Conservation (phyloP, 345 rosid species). For the Eucalyptus curtisii region DNA sequence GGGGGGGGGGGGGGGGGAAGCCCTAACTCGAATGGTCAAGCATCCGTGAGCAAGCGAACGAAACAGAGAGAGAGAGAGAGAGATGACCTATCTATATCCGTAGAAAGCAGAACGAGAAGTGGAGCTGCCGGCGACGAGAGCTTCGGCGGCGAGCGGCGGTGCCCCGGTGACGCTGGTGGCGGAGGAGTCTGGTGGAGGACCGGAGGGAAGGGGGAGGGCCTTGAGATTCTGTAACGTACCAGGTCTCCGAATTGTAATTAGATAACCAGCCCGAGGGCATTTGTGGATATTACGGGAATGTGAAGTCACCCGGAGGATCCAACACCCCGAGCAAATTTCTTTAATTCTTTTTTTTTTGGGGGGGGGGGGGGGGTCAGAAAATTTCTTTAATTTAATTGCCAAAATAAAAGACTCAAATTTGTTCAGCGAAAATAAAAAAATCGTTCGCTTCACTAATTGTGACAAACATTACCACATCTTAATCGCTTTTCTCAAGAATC, state of each 20-base stretch:
- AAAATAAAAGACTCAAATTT: not conserved
- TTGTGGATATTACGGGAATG: fast-evolving
- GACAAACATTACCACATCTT: not conserved
- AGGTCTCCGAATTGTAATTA: not conserved
- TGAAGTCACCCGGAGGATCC: not conserved
- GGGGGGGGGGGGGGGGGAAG: not conserved
- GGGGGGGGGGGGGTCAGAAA: too few species aligned
- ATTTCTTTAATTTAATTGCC: too few species aligned
- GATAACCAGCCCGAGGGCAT: not conserved
- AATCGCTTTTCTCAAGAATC: too few species aligned
- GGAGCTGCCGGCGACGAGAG: not conserved
- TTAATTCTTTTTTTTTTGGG: too few species aligned
- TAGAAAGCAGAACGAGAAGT: not conserved
- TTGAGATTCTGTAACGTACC: not conserved
- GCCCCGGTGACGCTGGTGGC: not conserved
- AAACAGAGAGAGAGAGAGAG: not conserved
- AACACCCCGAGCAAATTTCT: not conserved
- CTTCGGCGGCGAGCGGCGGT: not conserved
- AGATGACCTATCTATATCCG: not conserved
- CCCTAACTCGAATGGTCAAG: not conserved
- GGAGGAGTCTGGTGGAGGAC: not conserved
- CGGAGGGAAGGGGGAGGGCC: not conserved
- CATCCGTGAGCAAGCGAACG: not conserved
- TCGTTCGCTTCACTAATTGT: not conserved
- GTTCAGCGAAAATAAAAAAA: not conserved